These are phyloP conservation scores for Ceratocystis lukuohia DNA, from an alignment of 2,329 filamentous ascomycete genomes.

Conservation along the genomic window DNA sequence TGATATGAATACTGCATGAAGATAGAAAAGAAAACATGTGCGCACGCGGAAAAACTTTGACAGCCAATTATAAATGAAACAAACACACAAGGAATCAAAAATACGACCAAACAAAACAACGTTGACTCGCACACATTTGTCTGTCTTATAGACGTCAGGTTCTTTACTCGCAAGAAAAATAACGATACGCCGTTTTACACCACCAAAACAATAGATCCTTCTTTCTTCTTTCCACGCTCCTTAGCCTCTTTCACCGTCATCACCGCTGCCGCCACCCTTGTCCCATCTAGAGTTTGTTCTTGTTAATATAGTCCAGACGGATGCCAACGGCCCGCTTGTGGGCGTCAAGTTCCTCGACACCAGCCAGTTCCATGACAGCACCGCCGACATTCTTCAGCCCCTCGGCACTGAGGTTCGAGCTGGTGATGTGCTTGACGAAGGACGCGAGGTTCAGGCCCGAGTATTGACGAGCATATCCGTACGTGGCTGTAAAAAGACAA, in stretches of 20 bases:
- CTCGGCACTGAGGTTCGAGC: slow-evolving; percentile 73
- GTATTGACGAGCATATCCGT: slow-evolving; percentile 97
- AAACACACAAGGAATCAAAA: background rate
- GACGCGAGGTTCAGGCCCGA: slow-evolving; percentile 92
- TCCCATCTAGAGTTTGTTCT: slow-evolving; percentile 19
- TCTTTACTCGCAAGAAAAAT: background rate
- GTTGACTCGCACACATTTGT: background rate
- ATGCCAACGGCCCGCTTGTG: slow-evolving; percentile 85
- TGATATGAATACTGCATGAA: no score
- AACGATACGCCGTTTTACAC: background rate
- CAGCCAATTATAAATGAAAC: background rate
- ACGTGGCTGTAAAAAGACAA: slow-evolving; percentile 54
- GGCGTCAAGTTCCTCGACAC: slow-evolving; percentile 87
- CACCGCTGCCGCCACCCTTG: no score
- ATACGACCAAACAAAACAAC: background rate
- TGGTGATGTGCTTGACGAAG: slow-evolving; percentile 96
- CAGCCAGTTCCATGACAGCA: slow-evolving; percentile 89
- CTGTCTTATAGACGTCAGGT: background rate
- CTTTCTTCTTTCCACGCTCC: background rate
- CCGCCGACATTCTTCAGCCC: slow-evolving; percentile 73
- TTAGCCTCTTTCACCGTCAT: background rate
- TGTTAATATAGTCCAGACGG: slow-evolving; percentile 44
- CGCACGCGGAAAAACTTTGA: background rate
- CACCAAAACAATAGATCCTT: background rate
- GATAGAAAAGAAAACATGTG: no score